phyloP scores from a whole-genome alignment of 208 protist species.

The Trypanosoma mega region DNA sequence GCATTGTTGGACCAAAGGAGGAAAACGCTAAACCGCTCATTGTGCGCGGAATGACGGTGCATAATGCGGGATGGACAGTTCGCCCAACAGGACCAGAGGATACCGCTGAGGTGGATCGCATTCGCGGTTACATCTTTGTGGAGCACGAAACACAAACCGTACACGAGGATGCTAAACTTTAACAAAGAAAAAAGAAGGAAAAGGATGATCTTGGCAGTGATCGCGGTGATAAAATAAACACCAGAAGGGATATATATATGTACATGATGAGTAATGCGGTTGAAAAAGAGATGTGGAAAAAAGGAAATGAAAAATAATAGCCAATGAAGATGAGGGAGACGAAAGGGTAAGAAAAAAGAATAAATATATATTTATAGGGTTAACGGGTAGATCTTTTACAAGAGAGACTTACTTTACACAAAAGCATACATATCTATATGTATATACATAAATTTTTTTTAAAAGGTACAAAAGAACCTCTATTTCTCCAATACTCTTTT shows the following conservation, averaged over 20 bases:
- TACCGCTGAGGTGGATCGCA: conserved; percentile 44
- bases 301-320: neutral
- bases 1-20: conserved; percentile 47
- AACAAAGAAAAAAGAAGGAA: too few species aligned
- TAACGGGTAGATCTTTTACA: too few species aligned
- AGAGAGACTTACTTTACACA: too few species aligned
- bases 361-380: conserved; percentile 1
- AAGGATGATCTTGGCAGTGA: too few species aligned
- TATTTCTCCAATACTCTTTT: conserved; percentile 10
- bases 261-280: neutral
- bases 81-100: conserved; percentile 19
- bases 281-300: neutral
- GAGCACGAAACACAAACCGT: conserved; percentile 30
- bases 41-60: conserved; percentile 41
- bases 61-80: conserved; percentile 56
- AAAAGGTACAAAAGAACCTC: neutral
- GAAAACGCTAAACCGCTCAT: conserved; percentile 33
- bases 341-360: neutral
- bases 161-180: conserved; percentile 20
- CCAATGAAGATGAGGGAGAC: neutral
- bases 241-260: conserved; percentile 7
- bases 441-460: neutral
- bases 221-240: too few species aligned
- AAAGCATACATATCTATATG: too few species aligned
- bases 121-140: conserved; percentile 80